Base-by-base conservation (phyloP, 1,139 yeast species). In the Debaryomyces coudertii region DNA sequence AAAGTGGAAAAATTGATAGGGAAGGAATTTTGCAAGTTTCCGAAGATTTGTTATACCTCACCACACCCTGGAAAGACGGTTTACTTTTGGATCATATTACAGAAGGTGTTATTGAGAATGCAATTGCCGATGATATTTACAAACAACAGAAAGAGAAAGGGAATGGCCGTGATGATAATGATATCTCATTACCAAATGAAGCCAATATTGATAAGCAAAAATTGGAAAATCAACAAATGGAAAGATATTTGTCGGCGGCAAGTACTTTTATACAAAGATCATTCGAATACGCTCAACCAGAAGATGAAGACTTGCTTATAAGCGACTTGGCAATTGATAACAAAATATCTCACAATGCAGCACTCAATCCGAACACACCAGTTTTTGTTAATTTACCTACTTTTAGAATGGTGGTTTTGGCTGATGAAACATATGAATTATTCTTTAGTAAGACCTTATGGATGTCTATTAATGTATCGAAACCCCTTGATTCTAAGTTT, bases 401-500 rank as follows among this genome's bases (percentile, higher is more conserved):
- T 0, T 93, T 93, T 69, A 76, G 99, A 54, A 93, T 93, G 99
- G 95, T 93, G 15, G 73, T 93, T 3, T 73, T 93, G 12, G 97
- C 98, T 0, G 97, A 92, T 63, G 98, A 90, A 59, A 88, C 97
- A 0, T 85, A 90, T 54, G 98, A 93, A 62, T 71, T 87, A 35
- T 81, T 92, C 53, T 93, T 93, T 65, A 77, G 89, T 30, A 70
- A 74, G 23, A 87, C 92, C 1, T 73, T 86, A 39, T 77, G 85
- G 44, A 65, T 73, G 7, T 80, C 95, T 0, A 77, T 90, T 42
- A 90, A 87, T 56, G 73, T 90, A 34, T 80, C 83, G 34, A 80
- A 82, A 53, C 78, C 79, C 5, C 67, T 79, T 24, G 78, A 73
- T 40, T 56, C 76, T 44, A 60, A 74, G 43, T 63, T 78, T 40